Evolutionary conservation across 2,329 filamentous ascomycete species (phyloP).

Genomic region (Didymella exigua): DNA sequence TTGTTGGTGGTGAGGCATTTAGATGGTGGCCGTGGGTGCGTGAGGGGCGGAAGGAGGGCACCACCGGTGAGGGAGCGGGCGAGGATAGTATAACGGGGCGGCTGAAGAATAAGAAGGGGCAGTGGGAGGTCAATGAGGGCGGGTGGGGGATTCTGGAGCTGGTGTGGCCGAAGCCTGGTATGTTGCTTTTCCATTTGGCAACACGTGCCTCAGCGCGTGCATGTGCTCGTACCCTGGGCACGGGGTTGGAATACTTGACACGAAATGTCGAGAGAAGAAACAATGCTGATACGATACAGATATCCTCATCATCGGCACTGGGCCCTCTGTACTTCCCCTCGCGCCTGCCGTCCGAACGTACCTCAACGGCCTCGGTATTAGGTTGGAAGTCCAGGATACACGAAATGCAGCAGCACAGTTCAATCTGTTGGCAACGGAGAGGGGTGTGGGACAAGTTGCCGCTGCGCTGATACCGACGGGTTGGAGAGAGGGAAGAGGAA

Average conservation of each 20-base stretch:
- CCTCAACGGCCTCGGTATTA: conserved; percentile 78
- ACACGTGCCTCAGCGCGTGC: too few species aligned
- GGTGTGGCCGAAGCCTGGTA: conserved; percentile 88
- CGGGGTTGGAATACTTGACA: too few species aligned
- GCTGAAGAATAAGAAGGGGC: conserved; percentile 76
- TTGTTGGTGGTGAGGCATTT: conserved; percentile 88
- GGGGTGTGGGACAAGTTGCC: conserved; percentile 82
- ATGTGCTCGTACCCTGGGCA: too few species aligned
- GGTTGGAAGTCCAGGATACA: conserved; percentile 88
- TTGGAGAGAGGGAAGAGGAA: conserved; percentile 62
- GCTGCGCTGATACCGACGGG: conserved; percentile 87
- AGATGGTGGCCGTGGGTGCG: conserved; percentile 81
- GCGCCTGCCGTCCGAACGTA: conserved; percentile 74
- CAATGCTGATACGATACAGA: conserved; percentile 58
- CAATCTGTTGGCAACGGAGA: conserved; percentile 92
- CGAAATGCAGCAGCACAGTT: conserved; percentile 93
- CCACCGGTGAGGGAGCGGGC: conserved; percentile 28
- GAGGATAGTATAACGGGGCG: conserved; percentile 38
- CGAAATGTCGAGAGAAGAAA: too few species aligned
- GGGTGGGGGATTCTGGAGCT: conserved; percentile 77
- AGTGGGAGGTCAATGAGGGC: conserved; percentile 75
- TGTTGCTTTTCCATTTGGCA: conserved; percentile 48
- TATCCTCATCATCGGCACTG: conserved; percentile 86
- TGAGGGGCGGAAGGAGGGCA: conserved; percentile 39
- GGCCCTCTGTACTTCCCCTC: conserved; percentile 74